Evolutionary conservation across 2,329 filamentous ascomycete species (phyloP).

Genomic region (Cytospora mali): DNA sequence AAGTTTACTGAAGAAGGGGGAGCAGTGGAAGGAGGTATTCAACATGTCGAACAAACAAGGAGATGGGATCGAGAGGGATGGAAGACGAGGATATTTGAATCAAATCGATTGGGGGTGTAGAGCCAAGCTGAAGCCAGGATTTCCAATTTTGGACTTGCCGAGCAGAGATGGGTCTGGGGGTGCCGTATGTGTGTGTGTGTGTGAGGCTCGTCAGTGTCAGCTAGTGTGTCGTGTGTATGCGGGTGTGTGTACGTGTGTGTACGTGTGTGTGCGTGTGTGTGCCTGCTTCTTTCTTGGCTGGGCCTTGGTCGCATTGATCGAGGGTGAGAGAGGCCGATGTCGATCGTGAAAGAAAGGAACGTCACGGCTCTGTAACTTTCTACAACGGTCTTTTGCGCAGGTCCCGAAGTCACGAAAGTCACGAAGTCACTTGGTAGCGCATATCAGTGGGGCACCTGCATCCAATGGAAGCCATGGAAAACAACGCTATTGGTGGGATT

Average conservation of each 20-base stretch:
- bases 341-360: constrained; percentile 21
- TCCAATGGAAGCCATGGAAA: not conserved
- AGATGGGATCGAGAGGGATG: constrained; percentile 9
- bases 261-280: not conserved
- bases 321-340: constrained; percentile 25
- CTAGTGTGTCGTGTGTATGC: not conserved
- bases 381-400: constrained; percentile 8
- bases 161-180: not conserved
- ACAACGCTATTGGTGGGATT: constrained; percentile 14
- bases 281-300: not conserved
- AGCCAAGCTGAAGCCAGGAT: not conserved
- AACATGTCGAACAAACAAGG: constrained; percentile 13
- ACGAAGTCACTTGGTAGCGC: constrained; percentile 14
- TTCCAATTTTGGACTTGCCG: constrained; percentile 1
- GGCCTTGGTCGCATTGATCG: constrained; percentile 3
- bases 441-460: not conserved
- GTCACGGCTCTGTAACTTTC: constrained; percentile 21
- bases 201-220: not conserved
- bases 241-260: not conserved
- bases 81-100: constrained; percentile 27
- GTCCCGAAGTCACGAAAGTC: constrained; percentile 3
- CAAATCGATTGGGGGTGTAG: not conserved
- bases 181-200: not conserved
- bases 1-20: constrained; percentile 2
- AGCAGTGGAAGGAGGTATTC: not conserved